Evolutionary conservation across 2,329 filamentous ascomycete species (phyloP).

Genomic region (Fusarium falciforme): DNA sequence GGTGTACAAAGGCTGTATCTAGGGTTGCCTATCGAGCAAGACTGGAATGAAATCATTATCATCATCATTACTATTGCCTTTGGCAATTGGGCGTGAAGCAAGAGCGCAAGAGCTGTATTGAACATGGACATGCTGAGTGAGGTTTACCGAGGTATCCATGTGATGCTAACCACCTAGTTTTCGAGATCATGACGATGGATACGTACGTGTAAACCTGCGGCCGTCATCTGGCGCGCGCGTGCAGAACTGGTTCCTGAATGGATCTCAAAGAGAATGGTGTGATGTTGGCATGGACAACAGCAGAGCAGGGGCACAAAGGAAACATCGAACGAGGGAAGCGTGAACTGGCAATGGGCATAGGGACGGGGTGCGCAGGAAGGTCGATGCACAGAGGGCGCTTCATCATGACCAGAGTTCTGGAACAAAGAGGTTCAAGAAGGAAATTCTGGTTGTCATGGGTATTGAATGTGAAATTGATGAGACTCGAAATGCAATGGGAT

Average conservation of each 20-base stretch:
- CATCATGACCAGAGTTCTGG: background rate
- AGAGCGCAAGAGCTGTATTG: background rate
- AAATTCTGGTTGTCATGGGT: background rate
- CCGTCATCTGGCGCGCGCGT: background rate
- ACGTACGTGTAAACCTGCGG: background rate
- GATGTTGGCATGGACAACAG: background rate
- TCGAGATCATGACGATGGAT: background rate
- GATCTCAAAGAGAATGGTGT: background rate
- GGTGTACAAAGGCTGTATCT: conserved; percentile 16
- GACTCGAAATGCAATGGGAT: background rate
- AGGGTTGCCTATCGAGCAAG: conserved; percentile 9
- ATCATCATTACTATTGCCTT: background rate
- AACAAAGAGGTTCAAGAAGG: background rate
- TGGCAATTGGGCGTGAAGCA: background rate
- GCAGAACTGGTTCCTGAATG: background rate
- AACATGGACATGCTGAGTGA: background rate
- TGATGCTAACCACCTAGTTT: background rate
- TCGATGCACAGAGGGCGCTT: background rate
- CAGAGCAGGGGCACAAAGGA: background rate
- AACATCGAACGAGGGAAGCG: background rate
- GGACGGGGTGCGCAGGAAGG: background rate
- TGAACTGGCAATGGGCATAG: background rate
- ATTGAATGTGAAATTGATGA: background rate
- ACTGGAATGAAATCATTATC: conserved; percentile 4
- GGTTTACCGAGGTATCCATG: background rate